These are phyloP conservation scores for Warburgia ugandensis DNA, from an alignment of 164 flowering plant genomes.

Conservation along the genomic window DNA sequence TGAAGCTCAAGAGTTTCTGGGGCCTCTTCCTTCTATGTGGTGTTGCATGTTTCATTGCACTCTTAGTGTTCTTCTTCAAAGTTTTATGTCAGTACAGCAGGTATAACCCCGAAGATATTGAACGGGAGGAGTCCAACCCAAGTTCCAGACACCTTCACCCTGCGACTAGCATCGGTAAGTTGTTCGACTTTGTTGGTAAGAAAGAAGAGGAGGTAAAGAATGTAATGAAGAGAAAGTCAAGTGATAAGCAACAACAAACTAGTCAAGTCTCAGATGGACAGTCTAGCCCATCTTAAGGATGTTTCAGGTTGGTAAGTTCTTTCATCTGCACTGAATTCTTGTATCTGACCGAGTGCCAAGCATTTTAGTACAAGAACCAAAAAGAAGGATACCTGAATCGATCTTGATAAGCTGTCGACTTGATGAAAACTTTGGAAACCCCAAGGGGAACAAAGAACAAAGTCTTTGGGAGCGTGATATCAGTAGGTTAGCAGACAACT, in stretches of 20 bases:
- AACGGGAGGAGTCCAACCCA: conserved; percentile 13
- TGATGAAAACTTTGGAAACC: too few relatives aligned
- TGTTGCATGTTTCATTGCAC: conserved; percentile 53
- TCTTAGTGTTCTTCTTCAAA: conserved; percentile 42
- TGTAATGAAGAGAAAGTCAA: conserved; percentile 18
- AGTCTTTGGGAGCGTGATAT: too few relatives aligned
- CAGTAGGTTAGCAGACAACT: too few relatives aligned
- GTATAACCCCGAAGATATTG: conserved; percentile 30
- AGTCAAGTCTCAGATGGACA: conserved; percentile 34
- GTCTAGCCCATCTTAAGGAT: conserved; percentile 14
- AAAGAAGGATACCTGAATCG: too few relatives aligned
- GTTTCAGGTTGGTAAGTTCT: not conserved
- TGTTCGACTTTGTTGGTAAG: conserved; percentile 52
- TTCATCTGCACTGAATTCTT: too few relatives aligned
- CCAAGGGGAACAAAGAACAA: too few relatives aligned
- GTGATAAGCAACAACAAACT: conserved; percentile 21
- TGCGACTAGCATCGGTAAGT: conserved; percentile 39
- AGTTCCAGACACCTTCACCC: conserved; percentile 8
- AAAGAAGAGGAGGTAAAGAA: conserved; percentile 46
- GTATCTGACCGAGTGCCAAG: too few relatives aligned
- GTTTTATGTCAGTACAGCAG: conserved; percentile 46
- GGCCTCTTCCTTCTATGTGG: conserved; percentile 88
- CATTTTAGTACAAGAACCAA: too few relatives aligned
- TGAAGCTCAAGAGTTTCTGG: conserved; percentile 83
- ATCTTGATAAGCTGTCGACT: too few relatives aligned